These are phyloP conservation scores for Fusarium globosum DNA, from an alignment of 2,329 filamentous ascomycete genomes.

Conservation along the genomic window DNA sequence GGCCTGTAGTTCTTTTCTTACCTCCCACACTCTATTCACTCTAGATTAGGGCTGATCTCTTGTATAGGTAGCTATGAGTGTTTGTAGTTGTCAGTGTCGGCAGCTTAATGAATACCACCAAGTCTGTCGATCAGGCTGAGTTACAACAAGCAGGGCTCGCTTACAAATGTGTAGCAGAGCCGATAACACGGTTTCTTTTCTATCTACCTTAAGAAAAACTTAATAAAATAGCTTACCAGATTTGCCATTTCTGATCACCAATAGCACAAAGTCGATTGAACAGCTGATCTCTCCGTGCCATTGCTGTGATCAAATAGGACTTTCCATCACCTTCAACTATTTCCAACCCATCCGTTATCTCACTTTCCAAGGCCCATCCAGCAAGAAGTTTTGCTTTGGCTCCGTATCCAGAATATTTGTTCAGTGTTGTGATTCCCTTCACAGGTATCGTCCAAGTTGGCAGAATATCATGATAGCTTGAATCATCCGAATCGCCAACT, in stretches of 20 bases:
- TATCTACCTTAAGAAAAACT: no score
- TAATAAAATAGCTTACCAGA: conserved; percentile 53
- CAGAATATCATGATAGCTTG: conserved; percentile 52
- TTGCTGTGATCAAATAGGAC: conserved; percentile 71
- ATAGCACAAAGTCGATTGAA: conserved; percentile 81
- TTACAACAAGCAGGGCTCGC: no score
- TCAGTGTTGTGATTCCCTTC: conserved; percentile 74
- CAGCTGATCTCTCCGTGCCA: conserved; percentile 76
- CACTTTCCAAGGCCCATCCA: conserved; percentile 76
- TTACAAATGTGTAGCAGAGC: no score
- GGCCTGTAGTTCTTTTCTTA: no score
- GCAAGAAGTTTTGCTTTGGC: conserved; percentile 84
- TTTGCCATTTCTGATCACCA: conserved; percentile 82
- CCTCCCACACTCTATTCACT: no score
- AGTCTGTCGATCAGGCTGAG: no score
- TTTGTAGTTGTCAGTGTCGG: no score
- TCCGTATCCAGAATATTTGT: conserved; percentile 80
- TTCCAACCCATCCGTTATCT: conserved; percentile 78
- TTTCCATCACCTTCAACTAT: conserved; percentile 62
- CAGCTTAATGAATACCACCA: no score
- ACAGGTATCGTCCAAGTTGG: conserved; percentile 76
- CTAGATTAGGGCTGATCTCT: no score
- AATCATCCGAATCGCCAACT: neutral
- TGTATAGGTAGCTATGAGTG: no score
- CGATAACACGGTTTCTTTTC: no score